Evolutionary conservation across 805 yeast species (phyloP).

Genomic region (Saccharomycopsis capsularis): DNA sequence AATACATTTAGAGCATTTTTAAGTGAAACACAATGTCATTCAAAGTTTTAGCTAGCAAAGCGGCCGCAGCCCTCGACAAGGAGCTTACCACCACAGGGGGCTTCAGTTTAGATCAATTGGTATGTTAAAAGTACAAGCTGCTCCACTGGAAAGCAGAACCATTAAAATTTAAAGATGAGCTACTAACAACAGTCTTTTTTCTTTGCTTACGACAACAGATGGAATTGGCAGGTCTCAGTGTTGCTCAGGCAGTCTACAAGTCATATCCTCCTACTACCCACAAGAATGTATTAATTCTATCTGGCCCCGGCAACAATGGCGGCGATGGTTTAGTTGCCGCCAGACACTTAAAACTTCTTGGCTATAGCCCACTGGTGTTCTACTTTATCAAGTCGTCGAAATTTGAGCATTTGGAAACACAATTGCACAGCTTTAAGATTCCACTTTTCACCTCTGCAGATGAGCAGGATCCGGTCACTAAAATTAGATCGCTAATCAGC

Average conservation of each 20-base stretch:
- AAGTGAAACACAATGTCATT: conserved; percentile 7
- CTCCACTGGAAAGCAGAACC: background rate
- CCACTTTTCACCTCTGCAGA: conserved; percentile 33
- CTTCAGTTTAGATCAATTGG: conserved; percentile 73
- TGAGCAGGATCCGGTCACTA: background rate
- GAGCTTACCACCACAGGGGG: conserved; percentile 84
- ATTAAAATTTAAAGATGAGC: background rate
- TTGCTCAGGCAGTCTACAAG: conserved; percentile 75
- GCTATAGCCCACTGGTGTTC: conserved; percentile 66
- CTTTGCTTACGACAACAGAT: conserved; percentile 42
- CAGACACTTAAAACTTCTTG: conserved; percentile 76
- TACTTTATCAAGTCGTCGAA: conserved; percentile 52
- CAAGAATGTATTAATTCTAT: conserved; percentile 56
- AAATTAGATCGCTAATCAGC: conserved; percentile 24
- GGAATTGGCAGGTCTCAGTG: conserved; percentile 95
- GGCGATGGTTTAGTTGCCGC: conserved; percentile 98
- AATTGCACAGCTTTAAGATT: conserved; percentile 59
- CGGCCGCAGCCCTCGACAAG: conserved; percentile 72
- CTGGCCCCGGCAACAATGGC: conserved; percentile 95
- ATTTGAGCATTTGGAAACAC: conserved; percentile 55
- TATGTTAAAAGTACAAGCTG: conserved; percentile 22
- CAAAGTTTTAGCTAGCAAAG: conserved; percentile 10
- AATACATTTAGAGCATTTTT: too few species aligned
- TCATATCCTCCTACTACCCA: conserved; percentile 51
- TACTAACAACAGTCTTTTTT: conserved; percentile 28